phyloP scores from a whole-genome alignment of 768 basidiomycete genomes.

The Rhodotorula kratochvilovae region DNA sequence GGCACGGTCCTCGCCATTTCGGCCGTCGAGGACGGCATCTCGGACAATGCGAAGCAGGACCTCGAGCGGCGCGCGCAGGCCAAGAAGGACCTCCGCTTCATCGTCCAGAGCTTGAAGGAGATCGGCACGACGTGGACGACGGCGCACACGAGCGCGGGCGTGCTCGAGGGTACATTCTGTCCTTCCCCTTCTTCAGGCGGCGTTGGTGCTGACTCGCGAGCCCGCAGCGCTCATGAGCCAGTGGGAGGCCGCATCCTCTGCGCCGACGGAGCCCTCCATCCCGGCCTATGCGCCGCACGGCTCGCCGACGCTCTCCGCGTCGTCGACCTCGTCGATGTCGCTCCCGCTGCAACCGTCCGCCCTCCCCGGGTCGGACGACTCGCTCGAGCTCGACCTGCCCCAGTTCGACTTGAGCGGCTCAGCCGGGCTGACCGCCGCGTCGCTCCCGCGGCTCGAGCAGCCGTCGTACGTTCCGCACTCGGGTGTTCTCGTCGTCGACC shows the following conservation, averaged over 20 bases:
- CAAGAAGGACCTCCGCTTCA: slow-evolving; percentile 18
- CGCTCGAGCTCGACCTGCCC: no score
- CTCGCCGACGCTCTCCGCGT: neutral
- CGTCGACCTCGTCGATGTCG: neutral
- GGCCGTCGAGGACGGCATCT: slow-evolving; percentile 29
- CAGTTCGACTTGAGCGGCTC: no score
- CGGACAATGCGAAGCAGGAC: slow-evolving; percentile 12
- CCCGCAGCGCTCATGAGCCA: slow-evolving; percentile 3
- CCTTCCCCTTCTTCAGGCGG: no score
- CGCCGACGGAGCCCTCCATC: neutral
- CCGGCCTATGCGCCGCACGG: neutral
- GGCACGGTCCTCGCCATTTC: slow-evolving; percentile 37
- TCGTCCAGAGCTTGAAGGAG: slow-evolving; percentile 26
- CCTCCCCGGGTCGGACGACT: no score
- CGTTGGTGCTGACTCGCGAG: no score
- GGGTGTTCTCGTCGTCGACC: no score
- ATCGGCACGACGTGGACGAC: slow-evolving; percentile 34
- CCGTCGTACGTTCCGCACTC: neutral
- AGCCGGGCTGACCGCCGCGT: neutral
- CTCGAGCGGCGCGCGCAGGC: slow-evolving; percentile 20
- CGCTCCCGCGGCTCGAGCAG: neutral
- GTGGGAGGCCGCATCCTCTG: neutral
- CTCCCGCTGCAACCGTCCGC: neutral
- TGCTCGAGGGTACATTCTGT: slow-evolving; percentile 22
- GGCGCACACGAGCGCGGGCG: slow-evolving; percentile 30